A percentile compares a stretch with the other conserved stretches of the same genome.
phyloP scores from a whole-genome alignment of 345 rosid genomes.

The Zanthoxylum bungeanum region DNA sequence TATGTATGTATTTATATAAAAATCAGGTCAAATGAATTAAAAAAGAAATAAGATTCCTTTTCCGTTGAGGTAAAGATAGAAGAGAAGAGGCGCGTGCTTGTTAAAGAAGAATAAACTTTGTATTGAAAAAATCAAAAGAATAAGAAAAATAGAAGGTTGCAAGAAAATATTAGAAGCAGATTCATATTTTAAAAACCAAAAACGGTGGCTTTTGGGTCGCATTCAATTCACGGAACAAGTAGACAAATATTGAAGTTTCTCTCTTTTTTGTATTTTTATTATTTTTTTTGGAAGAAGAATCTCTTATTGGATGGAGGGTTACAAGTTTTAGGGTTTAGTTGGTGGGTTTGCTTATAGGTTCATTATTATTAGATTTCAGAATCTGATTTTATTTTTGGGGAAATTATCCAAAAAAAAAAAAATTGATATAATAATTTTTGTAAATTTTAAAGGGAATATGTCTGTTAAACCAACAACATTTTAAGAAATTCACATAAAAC shows the following conservation, averaged over 20 bases:
- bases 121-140: neutral
- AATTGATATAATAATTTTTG: no score
- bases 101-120: no score
- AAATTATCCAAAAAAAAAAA: no score
- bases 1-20: no score
- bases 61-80: no score
- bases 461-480: no score
- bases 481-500: no score
- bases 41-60: no score
- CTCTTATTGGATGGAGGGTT: neutral
- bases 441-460: no score
- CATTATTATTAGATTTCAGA: neutral
- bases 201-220: slow-evolving; percentile 23
- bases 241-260: slow-evolving; percentile 25
- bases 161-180: slow-evolving; percentile 6
- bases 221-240: slow-evolving; percentile 31
- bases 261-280: neutral
- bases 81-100: no score
- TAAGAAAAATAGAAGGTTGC: slow-evolving; percentile 1
- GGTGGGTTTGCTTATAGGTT: neutral
- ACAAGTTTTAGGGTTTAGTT: neutral
- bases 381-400: no score
- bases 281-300: neutral
- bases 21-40: no score
- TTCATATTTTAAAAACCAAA: slow-evolving; percentile 21